phyloP scores from a whole-genome alignment of 2,329 filamentous ascomycete species.

The Penicillium sp. region DNA sequence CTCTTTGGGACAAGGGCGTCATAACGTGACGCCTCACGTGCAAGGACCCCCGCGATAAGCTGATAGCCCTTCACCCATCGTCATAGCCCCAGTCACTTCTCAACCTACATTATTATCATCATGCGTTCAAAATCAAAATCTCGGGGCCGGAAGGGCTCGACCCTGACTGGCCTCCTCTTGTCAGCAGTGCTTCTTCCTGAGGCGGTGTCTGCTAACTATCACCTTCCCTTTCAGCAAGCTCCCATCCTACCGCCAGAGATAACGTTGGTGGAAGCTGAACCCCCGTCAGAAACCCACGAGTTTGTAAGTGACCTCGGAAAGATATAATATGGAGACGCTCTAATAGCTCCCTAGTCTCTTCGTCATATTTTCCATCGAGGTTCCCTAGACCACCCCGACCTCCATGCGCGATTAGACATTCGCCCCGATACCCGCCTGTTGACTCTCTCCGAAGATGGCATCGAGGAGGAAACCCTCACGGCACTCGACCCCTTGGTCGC shows the following conservation, averaged over 20 bases:
- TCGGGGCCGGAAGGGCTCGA: conserved; percentile 4
- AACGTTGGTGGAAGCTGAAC: conserved; percentile 24
- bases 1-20: background rate
- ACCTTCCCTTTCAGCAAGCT: conserved; percentile 20
- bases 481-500: conserved; percentile 57
- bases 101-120: conserved; percentile 5
- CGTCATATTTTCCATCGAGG: conserved; percentile 94
- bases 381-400: conserved; percentile 70
- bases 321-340: background rate
- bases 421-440: conserved; percentile 58
- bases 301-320: conserved; percentile 30
- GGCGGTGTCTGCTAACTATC: conserved; percentile 22
- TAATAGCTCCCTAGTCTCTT: conserved; percentile 44
- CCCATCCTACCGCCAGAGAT: conserved; percentile 37
- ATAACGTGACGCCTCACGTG: background rate
- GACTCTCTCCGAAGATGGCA: conserved; percentile 42
- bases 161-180: conserved; percentile 21
- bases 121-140: background rate
- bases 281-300: conserved; percentile 30
- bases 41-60: background rate
- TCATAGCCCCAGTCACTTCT: conserved; percentile 8
- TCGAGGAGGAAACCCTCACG: conserved; percentile 42
- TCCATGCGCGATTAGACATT: conserved; percentile 78
- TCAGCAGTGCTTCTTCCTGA: conserved; percentile 23
- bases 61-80: background rate